Base-by-base conservation (phyloP, 2,329 filamentous ascomycete genomes). In the Fusarium pseudocircinatum region DNA sequence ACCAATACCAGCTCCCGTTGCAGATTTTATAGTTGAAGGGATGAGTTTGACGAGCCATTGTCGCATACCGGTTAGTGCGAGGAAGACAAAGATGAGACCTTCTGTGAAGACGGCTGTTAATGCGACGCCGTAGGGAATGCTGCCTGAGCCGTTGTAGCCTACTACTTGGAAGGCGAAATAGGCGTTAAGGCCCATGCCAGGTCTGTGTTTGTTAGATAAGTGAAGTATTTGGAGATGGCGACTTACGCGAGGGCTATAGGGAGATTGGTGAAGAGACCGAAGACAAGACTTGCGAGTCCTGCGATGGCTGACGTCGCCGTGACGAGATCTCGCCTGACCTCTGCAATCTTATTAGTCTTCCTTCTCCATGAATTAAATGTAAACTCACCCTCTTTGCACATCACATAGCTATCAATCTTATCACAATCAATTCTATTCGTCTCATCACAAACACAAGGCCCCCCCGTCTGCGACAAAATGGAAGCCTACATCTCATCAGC, bases 11-110 rank as follows among this genome's bases (percentile, higher is more conserved):
- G 92, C 93, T 66, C 93, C 92, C 14, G 92, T 94, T 11, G 93
- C 93, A 52, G 95, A 90, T 81, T 96, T 96, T 82, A 96, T 94
- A 44, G 91, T 94, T 30, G 89, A 87, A 1, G 93, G 93, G 67
- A 96, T 93, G 30, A 92, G 89, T 71, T 93, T 89, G 18, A 94
- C 93, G 26, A 96, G 87, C 93, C 93, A 96, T 81, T 96, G 93
- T 22, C 93, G 90, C 83, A 96, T 88, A n/a, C 93, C 93, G 36
- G 94, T 85, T 30, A 95, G 79, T 2, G 93, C 93, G 36, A 96
- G 85, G 6, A 85, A 91, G 50, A 95, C 88, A 81, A 96, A 96
- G 62, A 96, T 89, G 78, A 92, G 91, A 26, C 93, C 93, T 82
- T 96, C 93, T 12, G 94, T 90, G 78, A 96, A 96, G 63, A 95